These are phyloP conservation scores for Diversispora epigaea DNA, from an alignment of 192 early-diverging fungal species.

Conservation along the genomic window DNA sequence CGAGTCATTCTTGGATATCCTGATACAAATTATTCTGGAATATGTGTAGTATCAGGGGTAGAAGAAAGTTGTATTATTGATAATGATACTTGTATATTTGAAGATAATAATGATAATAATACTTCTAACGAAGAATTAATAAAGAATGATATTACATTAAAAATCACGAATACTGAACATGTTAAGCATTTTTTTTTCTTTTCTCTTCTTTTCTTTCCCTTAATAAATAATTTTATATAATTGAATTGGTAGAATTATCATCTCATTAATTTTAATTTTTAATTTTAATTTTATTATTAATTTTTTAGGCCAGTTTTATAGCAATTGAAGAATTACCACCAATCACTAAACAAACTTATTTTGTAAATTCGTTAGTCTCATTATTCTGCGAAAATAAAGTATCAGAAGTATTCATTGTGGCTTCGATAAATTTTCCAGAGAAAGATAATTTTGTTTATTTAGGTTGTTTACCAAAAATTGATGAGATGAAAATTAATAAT, in stretches of 20 bases:
- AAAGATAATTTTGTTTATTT: neutral
- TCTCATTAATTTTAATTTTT: too few relatives aligned
- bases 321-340: neutral
- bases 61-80: neutral
- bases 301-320: neutral
- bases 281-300: too few relatives aligned
- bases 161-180: neutral
- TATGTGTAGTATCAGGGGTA: neutral
- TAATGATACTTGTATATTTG: neutral
- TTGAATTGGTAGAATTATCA: too few relatives aligned
- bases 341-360: neutral
- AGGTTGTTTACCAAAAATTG: neutral
- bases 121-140: neutral
- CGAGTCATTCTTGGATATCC: neutral
- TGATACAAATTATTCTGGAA: neutral
- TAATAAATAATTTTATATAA: too few relatives aligned
- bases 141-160: neutral
- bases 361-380: neutral
- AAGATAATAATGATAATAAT: neutral
- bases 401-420: neutral
- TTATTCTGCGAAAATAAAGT: neutral
- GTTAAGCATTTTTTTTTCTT: neutral
- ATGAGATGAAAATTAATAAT: neutral
- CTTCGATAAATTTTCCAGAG: neutral
- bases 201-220: too few relatives aligned